Base-by-base conservation (phyloP, 1,284 basidiomycete species). In the Ganoderma sinense region DNA sequence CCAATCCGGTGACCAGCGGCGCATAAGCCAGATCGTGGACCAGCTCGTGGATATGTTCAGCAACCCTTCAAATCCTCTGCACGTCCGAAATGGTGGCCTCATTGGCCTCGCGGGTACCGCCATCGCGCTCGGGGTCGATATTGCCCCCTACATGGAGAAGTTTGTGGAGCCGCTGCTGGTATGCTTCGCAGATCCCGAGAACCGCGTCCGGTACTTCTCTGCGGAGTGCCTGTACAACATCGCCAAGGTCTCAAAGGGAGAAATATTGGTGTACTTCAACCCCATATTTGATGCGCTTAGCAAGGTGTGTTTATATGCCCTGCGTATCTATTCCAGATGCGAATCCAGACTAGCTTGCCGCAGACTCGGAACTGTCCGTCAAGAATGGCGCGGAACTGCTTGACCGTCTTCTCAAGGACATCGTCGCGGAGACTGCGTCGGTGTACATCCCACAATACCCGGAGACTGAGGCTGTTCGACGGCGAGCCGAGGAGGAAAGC, bases 381-480 rank as follows among this genome's bases (percentile, higher is more conserved):
- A 98, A 98, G 89, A 99, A 99, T 78, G 98, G 97, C 10, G 97
- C 97, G 1, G 98, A 99, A 80, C 88, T 99, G n/a, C 88, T 99
- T 66, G 98, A 99, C 81, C 91, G 98, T 33, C 87, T 99, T 20
- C 88, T 99, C 77, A 99, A 99, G 80, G 98, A 99, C 76, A 97
- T 99, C 65, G 97, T 99, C 2, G 94, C 97, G 43, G 98, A 99
- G 83, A 95, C 96, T 2, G 98, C 97, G 0, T 96, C 97, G 0
- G 93, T 95, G 66, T 99, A 99, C 79, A 93, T 99, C 67, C 97
- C 97, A 2, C 91, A 94, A 69, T 95, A 94, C 78, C 89, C 92
- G 13, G 94, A 95, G 78, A 94, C 86, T 2, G 93, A 90, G 81
- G 93, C 87, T 78, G 84, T 88, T 67, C 86, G 90, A 58, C 84